These are phyloP conservation scores for Spathaspora girioi DNA, from an alignment of 805 yeast species.

Conservation along the genomic window DNA sequence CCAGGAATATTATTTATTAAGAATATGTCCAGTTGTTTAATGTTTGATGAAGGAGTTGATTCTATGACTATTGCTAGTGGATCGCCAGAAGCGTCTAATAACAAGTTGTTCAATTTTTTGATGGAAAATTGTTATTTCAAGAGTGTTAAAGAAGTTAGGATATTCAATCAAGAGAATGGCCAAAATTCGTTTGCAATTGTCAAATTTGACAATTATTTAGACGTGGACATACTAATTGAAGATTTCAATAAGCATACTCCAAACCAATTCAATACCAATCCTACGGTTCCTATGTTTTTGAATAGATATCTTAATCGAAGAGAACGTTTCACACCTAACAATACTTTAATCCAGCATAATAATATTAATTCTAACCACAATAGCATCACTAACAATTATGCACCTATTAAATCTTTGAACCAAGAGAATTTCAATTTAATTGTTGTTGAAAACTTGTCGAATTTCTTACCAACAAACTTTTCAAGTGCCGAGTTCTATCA, in stretches of 20 bases:
- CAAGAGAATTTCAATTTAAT: constrained; percentile 10
- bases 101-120: constrained; percentile 6
- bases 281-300: constrained; percentile 41
- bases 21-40: constrained; percentile 37
- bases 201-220: constrained; percentile 30
- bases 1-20: constrained; percentile 60
- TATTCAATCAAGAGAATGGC: constrained; percentile 25
- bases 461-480: constrained; percentile 44
- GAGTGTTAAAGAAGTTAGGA: constrained; percentile 6
- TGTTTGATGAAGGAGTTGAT: constrained; percentile 10
- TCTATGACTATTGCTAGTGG: constrained; percentile 1
- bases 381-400: neutral
- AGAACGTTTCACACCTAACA: constrained; percentile 41
- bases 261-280: constrained; percentile 23
- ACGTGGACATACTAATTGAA: constrained; percentile 25
- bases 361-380: neutral
- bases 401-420: constrained; percentile 1
- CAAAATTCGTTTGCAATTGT: constrained; percentile 26
- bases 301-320: constrained; percentile 64
- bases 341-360: neutral
- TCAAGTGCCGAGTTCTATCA: constrained; percentile 34
- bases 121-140: constrained; percentile 4
- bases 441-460: constrained; percentile 44
- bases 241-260: constrained; percentile 12
- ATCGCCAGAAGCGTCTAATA: neutral